These are phyloP conservation scores for Alternaria viburni DNA, from an alignment of 2,329 filamentous ascomycete genomes.

Conservation along the genomic window DNA sequence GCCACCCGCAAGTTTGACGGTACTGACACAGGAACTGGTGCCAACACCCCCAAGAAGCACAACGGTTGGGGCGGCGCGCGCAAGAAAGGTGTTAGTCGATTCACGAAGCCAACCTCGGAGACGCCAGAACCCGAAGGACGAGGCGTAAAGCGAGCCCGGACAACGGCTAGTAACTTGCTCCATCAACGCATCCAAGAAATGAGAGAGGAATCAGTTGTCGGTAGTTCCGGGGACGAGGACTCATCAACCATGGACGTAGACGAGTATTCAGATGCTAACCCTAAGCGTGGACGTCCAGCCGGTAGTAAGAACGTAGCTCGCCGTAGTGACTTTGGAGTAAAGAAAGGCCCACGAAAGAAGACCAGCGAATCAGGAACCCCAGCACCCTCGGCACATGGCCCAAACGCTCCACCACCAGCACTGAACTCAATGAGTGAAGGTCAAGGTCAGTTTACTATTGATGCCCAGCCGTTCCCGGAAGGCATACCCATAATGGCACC, in stretches of 20 bases:
- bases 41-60: slow-evolving; percentile 40
- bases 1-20: slow-evolving; percentile 45
- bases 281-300: slow-evolving; percentile 47
- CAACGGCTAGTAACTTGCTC: slow-evolving; percentile 35
- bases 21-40: slow-evolving; percentile 38
- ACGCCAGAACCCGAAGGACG: slow-evolving; percentile 46
- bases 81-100: slow-evolving; percentile 46
- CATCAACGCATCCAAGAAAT: slow-evolving; percentile 56
- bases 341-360: slow-evolving; percentile 56
- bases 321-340: slow-evolving; percentile 56
- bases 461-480: slow-evolving; percentile 32
- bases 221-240: slow-evolving; percentile 46
- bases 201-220: slow-evolving; percentile 50
- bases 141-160: slow-evolving; percentile 37
- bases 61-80: slow-evolving; percentile 48
- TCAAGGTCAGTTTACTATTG: slow-evolving; percentile 47
- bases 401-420: slow-evolving; percentile 34
- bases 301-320: slow-evolving; percentile 56
- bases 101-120: slow-evolving; percentile 37
- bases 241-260: slow-evolving; percentile 41
- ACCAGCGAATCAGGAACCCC: slow-evolving; percentile 28
- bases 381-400: slow-evolving; percentile 27
- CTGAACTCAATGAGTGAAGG: slow-evolving; percentile 47
- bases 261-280: slow-evolving; percentile 27
- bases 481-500: slow-evolving; percentile 27